Percentiles rank a stretch among this genome's conserved stretches.
phyloP scores from a whole-genome alignment of 2,329 filamentous ascomycete genomes.

The Calonectria montana region DNA sequence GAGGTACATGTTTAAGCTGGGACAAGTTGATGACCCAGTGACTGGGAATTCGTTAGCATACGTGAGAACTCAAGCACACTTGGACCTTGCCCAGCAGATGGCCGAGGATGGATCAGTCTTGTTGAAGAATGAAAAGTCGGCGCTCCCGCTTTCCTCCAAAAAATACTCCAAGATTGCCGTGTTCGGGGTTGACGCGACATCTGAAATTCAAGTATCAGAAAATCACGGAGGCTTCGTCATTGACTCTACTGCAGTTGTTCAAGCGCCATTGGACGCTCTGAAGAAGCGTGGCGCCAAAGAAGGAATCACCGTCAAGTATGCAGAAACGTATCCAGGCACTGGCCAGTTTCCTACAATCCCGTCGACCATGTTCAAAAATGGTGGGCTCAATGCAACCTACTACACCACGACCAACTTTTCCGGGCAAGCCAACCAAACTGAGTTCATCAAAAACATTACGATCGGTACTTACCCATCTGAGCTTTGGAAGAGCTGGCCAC shows the following conservation, averaged over 20 bases:
- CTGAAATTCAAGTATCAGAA: not conserved
- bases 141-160: not conserved
- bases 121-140: not conserved
- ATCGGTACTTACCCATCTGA: not conserved
- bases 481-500: constrained; percentile 1
- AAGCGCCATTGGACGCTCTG: not conserved
- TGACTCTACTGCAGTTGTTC: not conserved
- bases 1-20: constrained; percentile 1
- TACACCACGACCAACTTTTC: not conserved
- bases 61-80: not conserved
- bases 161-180: not conserved
- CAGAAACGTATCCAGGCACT: not conserved
- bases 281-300: not conserved
- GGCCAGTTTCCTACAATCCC: not conserved
- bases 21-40: not conserved
- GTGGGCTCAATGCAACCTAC: not conserved
- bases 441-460: not conserved
- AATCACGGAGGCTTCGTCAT: not conserved
- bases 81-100: not conserved
- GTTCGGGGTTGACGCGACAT: not conserved
- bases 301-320: not conserved
- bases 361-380: not conserved
- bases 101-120: not conserved
- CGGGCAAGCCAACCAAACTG: not conserved
- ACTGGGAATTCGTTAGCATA: not conserved